Conservation (phyloP, 2,329 filamentous ascomycete genomes). For the Arthrinium phaeospermum region DNA sequence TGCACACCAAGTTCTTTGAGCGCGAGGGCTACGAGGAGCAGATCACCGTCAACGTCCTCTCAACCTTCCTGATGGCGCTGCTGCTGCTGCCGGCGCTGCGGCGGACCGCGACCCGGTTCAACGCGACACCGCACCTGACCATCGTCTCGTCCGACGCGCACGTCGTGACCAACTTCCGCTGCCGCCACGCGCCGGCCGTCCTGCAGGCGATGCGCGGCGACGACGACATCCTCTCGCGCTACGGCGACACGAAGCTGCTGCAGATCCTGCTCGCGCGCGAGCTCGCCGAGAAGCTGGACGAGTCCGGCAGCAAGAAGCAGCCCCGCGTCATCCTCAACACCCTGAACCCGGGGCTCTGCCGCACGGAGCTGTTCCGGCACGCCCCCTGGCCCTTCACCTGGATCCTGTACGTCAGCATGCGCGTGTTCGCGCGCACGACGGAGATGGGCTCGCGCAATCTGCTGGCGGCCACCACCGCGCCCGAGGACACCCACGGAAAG, state of each 20-base stretch:
- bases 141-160: constrained; percentile 49
- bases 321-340: constrained; percentile 44
- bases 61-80: constrained; percentile 50
- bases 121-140: constrained; percentile 42
- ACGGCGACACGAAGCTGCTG: constrained; percentile 43
- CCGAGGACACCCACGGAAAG: constrained; percentile 46
- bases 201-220: constrained; percentile 41
- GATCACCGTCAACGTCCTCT: constrained; percentile 53
- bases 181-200: constrained; percentile 38
- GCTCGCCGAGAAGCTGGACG: constrained; percentile 37
- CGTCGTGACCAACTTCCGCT: constrained; percentile 39
- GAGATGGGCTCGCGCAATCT: constrained; percentile 49
- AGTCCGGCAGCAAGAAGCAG: constrained; percentile 38
- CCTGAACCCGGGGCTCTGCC: constrained; percentile 48
- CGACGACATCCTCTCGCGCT: constrained; percentile 39
- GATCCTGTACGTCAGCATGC: constrained; percentile 25
- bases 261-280: constrained; percentile 38
- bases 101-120: constrained; percentile 40
- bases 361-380: constrained; percentile 45
- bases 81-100: constrained; percentile 49
- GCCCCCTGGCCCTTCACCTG: constrained; percentile 37
- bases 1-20: constrained; percentile 26
- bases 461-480: constrained; percentile 44
- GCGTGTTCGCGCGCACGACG: constrained; percentile 41
- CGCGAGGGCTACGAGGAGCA: constrained; percentile 49